Evolutionary conservation across 768 basidiomycete species (phyloP).

Genomic region (Ramaria sp.): DNA sequence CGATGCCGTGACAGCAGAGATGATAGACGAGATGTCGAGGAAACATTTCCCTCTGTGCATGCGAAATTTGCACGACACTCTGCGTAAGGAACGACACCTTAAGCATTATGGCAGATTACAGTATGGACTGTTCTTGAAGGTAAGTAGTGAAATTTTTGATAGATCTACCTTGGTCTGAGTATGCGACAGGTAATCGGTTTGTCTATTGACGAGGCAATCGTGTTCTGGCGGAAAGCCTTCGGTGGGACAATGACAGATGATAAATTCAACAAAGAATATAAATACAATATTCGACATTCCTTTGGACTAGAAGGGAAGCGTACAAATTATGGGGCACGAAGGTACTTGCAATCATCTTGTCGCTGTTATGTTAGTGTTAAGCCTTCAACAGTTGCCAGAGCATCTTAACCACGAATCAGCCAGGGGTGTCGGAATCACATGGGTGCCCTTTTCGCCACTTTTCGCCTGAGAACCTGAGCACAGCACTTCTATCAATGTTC

Average conservation of each 20-base stretch:
- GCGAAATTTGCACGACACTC: constrained; percentile 75
- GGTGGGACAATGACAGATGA: constrained; percentile 64
- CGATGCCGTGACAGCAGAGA: constrained; percentile 79
- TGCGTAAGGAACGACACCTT: constrained; percentile 71
- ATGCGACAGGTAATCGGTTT: constrained; percentile 69
- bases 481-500: constrained; percentile 61
- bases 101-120: constrained; percentile 89
- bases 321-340: constrained; percentile 89
- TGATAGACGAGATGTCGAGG: constrained; percentile 78
- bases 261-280: constrained; percentile 96
- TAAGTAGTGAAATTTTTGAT: constrained; percentile 18
- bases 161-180: not conserved
- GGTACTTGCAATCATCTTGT: constrained; percentile 29
- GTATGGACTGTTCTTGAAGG: constrained; percentile 94
- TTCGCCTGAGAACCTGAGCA: constrained; percentile 69
- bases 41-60: constrained; percentile 96
- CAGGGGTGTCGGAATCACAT: constrained; percentile 56
- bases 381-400: constrained; percentile 65
- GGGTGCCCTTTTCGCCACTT: constrained; percentile 95
- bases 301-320: constrained; percentile 93
- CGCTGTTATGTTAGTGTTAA: not conserved
- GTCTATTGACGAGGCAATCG: constrained; percentile 86
- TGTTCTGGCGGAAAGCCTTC: constrained; percentile 90
- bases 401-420: constrained; percentile 62
- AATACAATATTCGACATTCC: constrained; percentile 92